These are phyloP conservation scores for Colletotrichum tropicale DNA, from an alignment of 2,329 filamentous ascomycete species.

Conservation along the genomic window DNA sequence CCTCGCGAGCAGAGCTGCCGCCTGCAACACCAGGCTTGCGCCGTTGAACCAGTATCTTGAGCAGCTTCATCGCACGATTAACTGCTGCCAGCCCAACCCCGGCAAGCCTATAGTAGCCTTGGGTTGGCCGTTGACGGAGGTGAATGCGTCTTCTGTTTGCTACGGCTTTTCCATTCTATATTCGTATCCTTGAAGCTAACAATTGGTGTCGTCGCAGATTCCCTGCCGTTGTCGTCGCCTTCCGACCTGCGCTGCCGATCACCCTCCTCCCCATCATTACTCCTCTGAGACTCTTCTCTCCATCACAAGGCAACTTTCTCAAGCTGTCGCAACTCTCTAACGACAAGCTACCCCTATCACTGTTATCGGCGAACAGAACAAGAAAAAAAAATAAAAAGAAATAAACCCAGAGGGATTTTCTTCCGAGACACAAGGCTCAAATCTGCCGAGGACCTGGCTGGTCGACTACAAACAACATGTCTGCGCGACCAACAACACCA, in stretches of 20 bases:
- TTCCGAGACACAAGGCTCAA: not conserved
- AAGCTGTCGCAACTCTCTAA: not conserved
- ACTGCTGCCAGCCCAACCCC: not conserved
- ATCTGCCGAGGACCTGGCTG: not conserved
- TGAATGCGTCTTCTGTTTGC: not conserved
- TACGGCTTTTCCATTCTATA: not conserved
- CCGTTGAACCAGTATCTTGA: not conserved
- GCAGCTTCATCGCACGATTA: not conserved
- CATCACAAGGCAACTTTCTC: not conserved
- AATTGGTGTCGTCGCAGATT: not conserved
- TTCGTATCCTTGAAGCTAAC: not conserved
- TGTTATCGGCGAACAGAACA: not conserved
- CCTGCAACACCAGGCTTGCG: not conserved
- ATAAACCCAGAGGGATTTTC: not conserved
- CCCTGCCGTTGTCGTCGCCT: not conserved
- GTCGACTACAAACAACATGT: slow-evolving; percentile 35
- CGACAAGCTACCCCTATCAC: not conserved
- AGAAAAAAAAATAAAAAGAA: not conserved
- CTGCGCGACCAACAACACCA: slow-evolving; percentile 52
- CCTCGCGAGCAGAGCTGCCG: not conserved
- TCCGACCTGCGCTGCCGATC: not conserved
- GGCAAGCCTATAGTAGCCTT: not conserved
- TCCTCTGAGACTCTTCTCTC: not conserved
- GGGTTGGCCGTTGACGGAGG: not conserved
- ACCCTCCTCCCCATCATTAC: not conserved